Conservation (phyloP, 768 basidiomycete species). For the Symmetrospora coprosmae region DNA sequence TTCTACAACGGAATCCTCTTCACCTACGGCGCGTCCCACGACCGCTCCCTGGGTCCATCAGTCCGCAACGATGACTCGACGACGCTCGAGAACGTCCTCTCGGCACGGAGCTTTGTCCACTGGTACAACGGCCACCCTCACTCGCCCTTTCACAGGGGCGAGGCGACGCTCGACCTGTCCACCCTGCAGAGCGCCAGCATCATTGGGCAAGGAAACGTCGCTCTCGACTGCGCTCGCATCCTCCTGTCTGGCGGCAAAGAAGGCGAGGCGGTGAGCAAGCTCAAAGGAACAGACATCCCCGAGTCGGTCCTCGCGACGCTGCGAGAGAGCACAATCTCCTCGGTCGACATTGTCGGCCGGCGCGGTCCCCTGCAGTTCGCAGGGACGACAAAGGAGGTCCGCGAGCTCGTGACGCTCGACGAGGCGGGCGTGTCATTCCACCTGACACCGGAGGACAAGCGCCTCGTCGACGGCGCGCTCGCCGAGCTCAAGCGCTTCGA, state of each 20-base stretch:
- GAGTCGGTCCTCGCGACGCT: constrained; percentile 56
- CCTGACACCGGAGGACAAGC: constrained; percentile 36
- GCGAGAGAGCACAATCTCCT: constrained; percentile 48
- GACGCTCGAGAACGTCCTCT: constrained; percentile 47
- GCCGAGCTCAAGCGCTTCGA: constrained; percentile 26
- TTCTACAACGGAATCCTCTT: constrained; percentile 77
- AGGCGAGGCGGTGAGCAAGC: constrained; percentile 42
- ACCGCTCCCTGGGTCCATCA: constrained; percentile 42
- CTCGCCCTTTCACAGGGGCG: constrained; percentile 35
- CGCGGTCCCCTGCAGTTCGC: constrained; percentile 78
- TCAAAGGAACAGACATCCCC: constrained; percentile 66
- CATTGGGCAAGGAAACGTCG: constrained; percentile 89
- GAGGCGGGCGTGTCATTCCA: constrained; percentile 51
- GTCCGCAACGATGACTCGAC: constrained; percentile 40
- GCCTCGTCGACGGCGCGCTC: constrained; percentile 32
- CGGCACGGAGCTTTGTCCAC: constrained; percentile 73
- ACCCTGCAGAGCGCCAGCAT: constrained; percentile 58
- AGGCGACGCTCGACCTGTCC: constrained; percentile 47
- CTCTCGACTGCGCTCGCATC: constrained; percentile 80
- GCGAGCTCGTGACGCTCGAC: constrained; percentile 57
- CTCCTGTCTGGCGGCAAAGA: constrained; percentile 47
- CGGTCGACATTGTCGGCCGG: constrained; percentile 69
- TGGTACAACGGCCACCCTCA: constrained; percentile 94
- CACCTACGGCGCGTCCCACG: constrained; percentile 65
- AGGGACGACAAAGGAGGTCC: constrained; percentile 80